These are phyloP conservation scores for Leccinum fallax DNA, from an alignment of 1,284 basidiomycete genomes.

Conservation along the genomic window DNA sequence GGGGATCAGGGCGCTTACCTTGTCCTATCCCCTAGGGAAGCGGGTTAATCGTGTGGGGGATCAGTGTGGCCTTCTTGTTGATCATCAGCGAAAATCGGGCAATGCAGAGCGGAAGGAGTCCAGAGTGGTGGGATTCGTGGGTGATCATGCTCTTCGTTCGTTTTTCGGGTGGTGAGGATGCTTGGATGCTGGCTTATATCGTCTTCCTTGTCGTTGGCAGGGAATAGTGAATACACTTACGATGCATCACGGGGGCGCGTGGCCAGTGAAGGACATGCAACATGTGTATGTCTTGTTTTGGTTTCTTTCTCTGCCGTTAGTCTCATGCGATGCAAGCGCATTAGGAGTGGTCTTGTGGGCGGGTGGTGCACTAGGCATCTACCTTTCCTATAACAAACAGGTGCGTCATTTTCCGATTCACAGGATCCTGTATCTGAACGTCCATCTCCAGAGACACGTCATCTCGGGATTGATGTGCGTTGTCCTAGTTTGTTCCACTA, in stretches of 20 bases:
- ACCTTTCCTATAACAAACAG: slow-evolving; percentile 81
- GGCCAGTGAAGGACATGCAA: slow-evolving; percentile 94
- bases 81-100: slow-evolving; percentile 86
- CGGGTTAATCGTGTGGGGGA: slow-evolving; percentile 86
- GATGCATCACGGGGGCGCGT: slow-evolving; percentile 78
- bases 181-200: slow-evolving; percentile 1
- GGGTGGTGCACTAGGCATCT: slow-evolving; percentile 88
- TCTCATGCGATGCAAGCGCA: slow-evolving; percentile 33
- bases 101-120: slow-evolving; percentile 66
- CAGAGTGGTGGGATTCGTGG: slow-evolving; percentile 92
- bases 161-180: slow-evolving; percentile 8
- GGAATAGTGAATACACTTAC: slow-evolving; percentile 88
- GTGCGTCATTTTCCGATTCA: slow-evolving; percentile 31
- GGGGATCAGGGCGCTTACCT: background rate
- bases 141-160: slow-evolving; percentile 88
- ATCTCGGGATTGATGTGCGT: slow-evolving; percentile 82
- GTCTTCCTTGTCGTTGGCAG: slow-evolving; percentile 12
- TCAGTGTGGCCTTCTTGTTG: slow-evolving; percentile 82
- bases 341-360: slow-evolving; percentile 75
- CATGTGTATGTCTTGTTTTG: slow-evolving; percentile 68
- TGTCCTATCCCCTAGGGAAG: slow-evolving; percentile 49
- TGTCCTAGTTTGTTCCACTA: background rate
- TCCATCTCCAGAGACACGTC: slow-evolving; percentile 59
- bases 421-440: background rate
- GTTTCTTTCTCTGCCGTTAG: background rate